Base-by-base conservation (phyloP, 306 rosid genomes). In the Adenanthera pavonina region DNA sequence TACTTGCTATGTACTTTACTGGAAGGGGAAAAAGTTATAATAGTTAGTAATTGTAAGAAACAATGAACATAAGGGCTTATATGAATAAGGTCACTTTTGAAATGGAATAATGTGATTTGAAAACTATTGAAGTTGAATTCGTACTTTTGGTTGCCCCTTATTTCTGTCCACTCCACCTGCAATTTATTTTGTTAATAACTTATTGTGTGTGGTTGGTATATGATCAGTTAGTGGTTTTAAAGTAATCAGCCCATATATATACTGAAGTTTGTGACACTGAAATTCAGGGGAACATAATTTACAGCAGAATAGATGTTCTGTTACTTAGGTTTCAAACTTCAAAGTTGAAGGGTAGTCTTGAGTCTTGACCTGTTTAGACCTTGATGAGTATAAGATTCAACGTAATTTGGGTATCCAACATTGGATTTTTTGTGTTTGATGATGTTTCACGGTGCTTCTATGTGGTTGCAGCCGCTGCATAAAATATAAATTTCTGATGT, bases 171-270 rank as follows among this genome's bases (percentile, higher is more conserved):
- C 49, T 43, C 52, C 60, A 25, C 67, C 44, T 69, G 25, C 74
- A 51, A 41, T 61, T 47, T 72, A 54, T 38, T 73, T 52, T 25
- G 36, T 44, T 59, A 62, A 43, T 20, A 78, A 75, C 48, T 51
- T 61, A 51, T 49, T 81, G 19, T 75, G 65, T 61, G 30, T 79
- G 77, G 73, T 77, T 60, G 36, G 68, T 61, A 33, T 33, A 3
- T 12, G 33, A 19, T 82, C 53, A 47, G 12, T 79, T 41, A 57
- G 41, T 82, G 69, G 69, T 35, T 70, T 69, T 75, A 56, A 79
- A 53, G 69, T 62, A 35, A 13, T 36, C 20, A 35, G 70, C 20
- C 2, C 5, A 17, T n/a, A 9, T 49, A 19, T 72, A 34, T 72
- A 8, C 25, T 48, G 14, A 48, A 71, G 19, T 35, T 34, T 9